Base-by-base conservation (phyloP, 192 early-diverging fungal genomes). In the Chytriomyces sp. region DNA sequence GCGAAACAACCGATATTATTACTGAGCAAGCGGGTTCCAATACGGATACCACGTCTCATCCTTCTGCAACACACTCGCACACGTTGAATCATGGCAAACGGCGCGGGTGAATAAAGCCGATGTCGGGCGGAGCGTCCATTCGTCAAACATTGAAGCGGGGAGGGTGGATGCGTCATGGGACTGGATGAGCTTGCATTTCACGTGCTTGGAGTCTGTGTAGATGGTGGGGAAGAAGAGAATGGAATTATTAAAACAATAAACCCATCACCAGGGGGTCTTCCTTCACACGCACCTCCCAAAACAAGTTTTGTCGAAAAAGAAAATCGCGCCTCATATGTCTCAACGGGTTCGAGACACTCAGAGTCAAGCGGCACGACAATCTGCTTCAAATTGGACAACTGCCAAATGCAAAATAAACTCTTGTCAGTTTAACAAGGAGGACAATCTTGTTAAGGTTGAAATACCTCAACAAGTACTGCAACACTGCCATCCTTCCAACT, bases 381-480 rank as follows among this genome's bases (percentile, higher is more conserved):
- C 53, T 20, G 53, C 20, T 20, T 57, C 3, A n/a, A 20, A 20
- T 57, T 20, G 3, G 16, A n/a, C 20, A 57, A 5, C 53, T 57
- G 53, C 53, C 35, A 35, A 35, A 35, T 3, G 35, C 3, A 35
- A 35, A 35, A 35, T 1, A 57, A 5, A 1, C 18, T 13, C 53
- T n/a, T 5, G 13, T 57, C 20, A 57, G 5, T 5, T n/a, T 57
- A 13, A 13, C 53, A 13, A n/a, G 53, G 7, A 23, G 28, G 23
- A 64, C 28, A 64, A 16, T 16, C 2, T 20, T 20, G n/a, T n/a
- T 3, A 28, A 1, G 2, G 24, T 1, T 16, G 0, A 1, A 28
- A 45, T 43, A 73, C 60, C 53, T 73, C 71, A 4, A 73, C 71
- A 23, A 73, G 59, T 7, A 61, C 9, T 45, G 59, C 53, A 16